A percentile compares a stretch with the other conserved stretches of the same genome.
Conservation (phyloP, 164 flowering plant genomes). For the Piper betle region DNA sequence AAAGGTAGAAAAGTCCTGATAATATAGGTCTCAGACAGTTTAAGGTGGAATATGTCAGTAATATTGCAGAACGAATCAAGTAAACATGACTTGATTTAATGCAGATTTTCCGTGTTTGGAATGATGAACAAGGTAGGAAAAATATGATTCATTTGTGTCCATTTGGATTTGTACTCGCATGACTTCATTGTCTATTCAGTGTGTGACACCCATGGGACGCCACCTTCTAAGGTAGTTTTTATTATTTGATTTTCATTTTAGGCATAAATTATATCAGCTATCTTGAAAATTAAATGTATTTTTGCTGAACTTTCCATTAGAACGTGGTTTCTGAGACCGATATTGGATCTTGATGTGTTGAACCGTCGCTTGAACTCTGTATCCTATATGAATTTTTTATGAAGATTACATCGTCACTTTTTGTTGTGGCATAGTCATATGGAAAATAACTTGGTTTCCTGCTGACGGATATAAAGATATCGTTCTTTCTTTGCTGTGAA, state of each 20-base stretch:
- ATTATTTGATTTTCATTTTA: neutral
- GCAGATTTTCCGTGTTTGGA: slow-evolving; percentile 98
- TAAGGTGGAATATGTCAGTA: neutral
- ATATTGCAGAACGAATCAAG: neutral
- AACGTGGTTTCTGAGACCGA: slow-evolving; percentile 92
- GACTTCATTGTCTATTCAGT: slow-evolving; percentile 35
- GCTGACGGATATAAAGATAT: slow-evolving; percentile 44
- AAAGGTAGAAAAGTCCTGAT: too few relatives aligned
- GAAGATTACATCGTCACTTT: neutral
- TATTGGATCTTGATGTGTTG: slow-evolving; percentile 67
- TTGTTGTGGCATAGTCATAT: neutral
- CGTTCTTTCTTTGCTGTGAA: slow-evolving; percentile 74
- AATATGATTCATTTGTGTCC: neutral
- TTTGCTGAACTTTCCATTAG: slow-evolving; percentile 18
- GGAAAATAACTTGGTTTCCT: slow-evolving; percentile 5
- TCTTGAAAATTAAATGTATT: neutral
- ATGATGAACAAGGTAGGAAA: slow-evolving; percentile 84
- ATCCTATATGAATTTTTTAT: slow-evolving; percentile 33
- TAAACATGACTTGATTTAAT: slow-evolving; percentile 3
- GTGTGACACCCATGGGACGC: slow-evolving; percentile 87
- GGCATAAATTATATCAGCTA: neutral
- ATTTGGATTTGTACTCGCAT: slow-evolving; percentile 2
- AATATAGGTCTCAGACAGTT: too few relatives aligned
- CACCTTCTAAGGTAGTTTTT: slow-evolving; percentile 71
- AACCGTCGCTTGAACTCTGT: slow-evolving; percentile 75